Base-by-base conservation (phyloP, 75 land plant genomes). In the Selaginella moellendorffii region DNA sequence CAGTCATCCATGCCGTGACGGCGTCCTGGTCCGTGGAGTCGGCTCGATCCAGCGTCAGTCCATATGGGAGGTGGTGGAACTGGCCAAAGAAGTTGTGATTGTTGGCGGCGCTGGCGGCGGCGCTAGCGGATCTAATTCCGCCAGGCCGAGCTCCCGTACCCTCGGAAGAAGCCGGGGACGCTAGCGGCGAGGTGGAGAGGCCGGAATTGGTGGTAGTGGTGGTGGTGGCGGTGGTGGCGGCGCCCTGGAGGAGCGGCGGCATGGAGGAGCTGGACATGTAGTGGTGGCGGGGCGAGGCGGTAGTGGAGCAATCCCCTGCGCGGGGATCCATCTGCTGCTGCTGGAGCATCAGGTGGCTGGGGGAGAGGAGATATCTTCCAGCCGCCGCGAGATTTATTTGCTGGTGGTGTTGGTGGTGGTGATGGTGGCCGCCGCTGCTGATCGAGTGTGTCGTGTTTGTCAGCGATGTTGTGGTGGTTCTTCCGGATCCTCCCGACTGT, bases 211-310 rank as follows among this genome's bases (percentile, higher is more conserved):
- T 26, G 61, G 60, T 52, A 22, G 18, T 42, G 1, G 54, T 23
- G 5, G 21, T 23, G 25, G 67, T 65, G 67, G n/a, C 17, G 27
- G 65, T 42, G 54, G 67, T 20, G 10, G 67, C 21, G 24, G 54
- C n/a, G 25, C 54, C 27, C 2, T 21, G 2, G 2, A 24, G 24
- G 8, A 28, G 14, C 17, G 65, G 20, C 1, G n/a, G 24, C 17
- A 10, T 53, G 24, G 54, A 27, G 19, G 52, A 52, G 21, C n/a
- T n/a, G 28, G 26, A 24, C n/a, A 9, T 27, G 28, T 29, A 27
- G 63, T 28, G 64, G 54, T 65, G 67, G 52, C 54, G 52, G 1
- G 67, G 67, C 52, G 67, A 65, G 1, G 67, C 67, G 1, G 67
- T 65, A 1, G 67, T 65, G 52, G 53, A 36, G 54, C 67, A 65